phyloP scores from a whole-genome alignment of 257 asterid species.

The Ophiorrhiza pumila region DNA sequence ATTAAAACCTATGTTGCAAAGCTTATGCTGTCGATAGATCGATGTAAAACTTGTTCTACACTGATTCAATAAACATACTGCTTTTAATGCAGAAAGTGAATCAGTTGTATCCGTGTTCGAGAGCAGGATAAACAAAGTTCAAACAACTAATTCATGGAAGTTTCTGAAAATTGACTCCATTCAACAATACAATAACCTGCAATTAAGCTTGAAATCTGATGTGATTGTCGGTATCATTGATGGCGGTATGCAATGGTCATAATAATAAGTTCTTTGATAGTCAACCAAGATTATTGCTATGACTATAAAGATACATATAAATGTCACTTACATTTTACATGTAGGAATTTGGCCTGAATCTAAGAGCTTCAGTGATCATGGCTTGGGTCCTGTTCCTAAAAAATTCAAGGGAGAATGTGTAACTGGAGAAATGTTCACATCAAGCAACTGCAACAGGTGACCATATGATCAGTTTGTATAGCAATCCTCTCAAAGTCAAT shows the following conservation, averaged over 20 bases:
- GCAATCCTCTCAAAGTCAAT: too few species aligned
- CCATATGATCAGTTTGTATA: neutral
- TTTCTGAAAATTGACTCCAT: conserved; percentile 34
- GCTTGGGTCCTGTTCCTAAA: conserved; percentile 46
- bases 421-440: conserved; percentile 47
- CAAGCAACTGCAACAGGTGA: conserved; percentile 47
- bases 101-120: conserved; percentile 42
- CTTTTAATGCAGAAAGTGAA: conserved; percentile 32
- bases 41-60: too few species aligned
- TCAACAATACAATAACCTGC: conserved; percentile 20
- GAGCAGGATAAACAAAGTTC: conserved; percentile 39
- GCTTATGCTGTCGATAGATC: too few species aligned
- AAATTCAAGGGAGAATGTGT: conserved; percentile 56
- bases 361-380: conserved; percentile 44
- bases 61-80: neutral
- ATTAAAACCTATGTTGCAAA: too few species aligned
- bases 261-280: too few species aligned
- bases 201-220: conserved; percentile 23
- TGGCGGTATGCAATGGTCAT: too few species aligned
- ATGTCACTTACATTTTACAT: too few species aligned
- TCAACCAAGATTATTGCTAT: too few species aligned
- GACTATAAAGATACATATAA: too few species aligned
- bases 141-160: conserved; percentile 52
- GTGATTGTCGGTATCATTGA: conserved; percentile 49
- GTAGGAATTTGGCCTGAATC: conserved; percentile 64